Percentiles rank a stretch among this genome's conserved stretches.
phyloP scores from a whole-genome alignment of 2,329 filamentous ascomycete genomes.

The Beauveria caledonica region DNA sequence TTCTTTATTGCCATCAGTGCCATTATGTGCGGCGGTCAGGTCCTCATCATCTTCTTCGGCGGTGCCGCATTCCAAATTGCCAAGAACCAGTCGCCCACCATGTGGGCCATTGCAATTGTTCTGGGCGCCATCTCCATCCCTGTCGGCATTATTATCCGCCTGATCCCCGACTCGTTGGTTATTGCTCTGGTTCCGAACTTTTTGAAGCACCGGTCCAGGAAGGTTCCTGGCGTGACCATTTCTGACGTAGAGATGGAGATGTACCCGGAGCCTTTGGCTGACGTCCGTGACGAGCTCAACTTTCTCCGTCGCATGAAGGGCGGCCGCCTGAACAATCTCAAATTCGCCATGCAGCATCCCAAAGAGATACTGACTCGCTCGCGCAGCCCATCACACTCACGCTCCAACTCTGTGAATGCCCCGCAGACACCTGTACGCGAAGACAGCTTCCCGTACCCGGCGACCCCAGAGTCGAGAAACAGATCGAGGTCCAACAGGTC shows the following conservation, averaged over 20 bases:
- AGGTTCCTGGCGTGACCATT: constrained; percentile 49
- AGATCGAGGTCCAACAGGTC: constrained; percentile 61
- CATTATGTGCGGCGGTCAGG: constrained; percentile 82
- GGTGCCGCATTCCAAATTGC: constrained; percentile 71
- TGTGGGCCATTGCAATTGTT: constrained; percentile 84
- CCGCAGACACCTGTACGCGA: constrained; percentile 56
- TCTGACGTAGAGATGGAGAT: constrained; percentile 58
- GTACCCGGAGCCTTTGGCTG: constrained; percentile 64
- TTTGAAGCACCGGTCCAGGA: constrained; percentile 39
- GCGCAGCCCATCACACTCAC: constrained; percentile 54
- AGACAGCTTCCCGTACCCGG: constrained; percentile 43
- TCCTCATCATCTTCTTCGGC: constrained; percentile 84
- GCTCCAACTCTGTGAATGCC: constrained; percentile 53
- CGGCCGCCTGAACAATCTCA: constrained; percentile 72
- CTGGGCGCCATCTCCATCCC: constrained; percentile 80
- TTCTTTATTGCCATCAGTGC: constrained; percentile 83
- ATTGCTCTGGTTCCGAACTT: constrained; percentile 44
- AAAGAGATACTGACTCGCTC: constrained; percentile 60
- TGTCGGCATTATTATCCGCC: constrained; percentile 70
- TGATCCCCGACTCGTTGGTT: constrained; percentile 67
- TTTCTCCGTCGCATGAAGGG: constrained; percentile 76
- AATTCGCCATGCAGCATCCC: constrained; percentile 69
- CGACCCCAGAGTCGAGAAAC: constrained; percentile 51
- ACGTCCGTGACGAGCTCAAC: constrained; percentile 71
- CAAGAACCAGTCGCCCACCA: constrained; percentile 52